Base-by-base conservation (phyloP, 2,329 filamentous ascomycete genomes). In the Clarireedia hainanense region DNA sequence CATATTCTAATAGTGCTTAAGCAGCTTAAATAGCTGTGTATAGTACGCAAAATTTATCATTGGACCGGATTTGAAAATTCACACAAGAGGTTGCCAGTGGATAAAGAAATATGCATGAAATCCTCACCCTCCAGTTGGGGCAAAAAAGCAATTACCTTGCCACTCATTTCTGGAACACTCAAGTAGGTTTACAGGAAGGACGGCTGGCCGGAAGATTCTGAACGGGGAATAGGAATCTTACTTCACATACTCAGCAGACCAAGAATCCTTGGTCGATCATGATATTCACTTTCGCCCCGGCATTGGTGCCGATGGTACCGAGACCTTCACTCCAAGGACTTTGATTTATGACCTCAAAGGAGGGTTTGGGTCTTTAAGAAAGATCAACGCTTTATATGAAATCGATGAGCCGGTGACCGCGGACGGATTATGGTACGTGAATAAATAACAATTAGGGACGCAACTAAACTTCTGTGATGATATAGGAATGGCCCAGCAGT, bases 151-250 rank as follows among this genome's bases (percentile, higher is more conserved):
- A 99, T 71, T 95, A 96, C 67, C 75, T 95, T 23, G 91, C 88
- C 30, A 95, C 91, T 0, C 94, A 99, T 74, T 99, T 96, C 71
- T 99, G 94, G 94, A 99, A 99, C 67, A 79, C 88, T 5, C 92
- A 96, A 77, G 89, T 89, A 66, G 60, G 68, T 27, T 12, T 56
- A 14, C 26, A 1, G 5, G 14, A 26, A 23, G n/a, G 17, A 5
- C 15, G 6, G 7, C 20, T 15, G 45, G 14, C 34, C 12, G 27
- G 27, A 26, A 27, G 14, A 15, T 27, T 24, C 23, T 56, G 23
- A 54, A 66, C 58, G 43, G 55, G 51, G 17, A n/a, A 10, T 60
- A 96, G 88, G 94, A 99, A 77, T 96, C 92, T 1, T 99, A 99
- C 73, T 97, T 97, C 69, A 96, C 91, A 14, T 97, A 96, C 67